A percentile compares a stretch with the other conserved stretches of the same genome.
Conservation (phyloP, 495 filamentous ascomycete genomes). For the Neurospora sublineolata region DNA sequence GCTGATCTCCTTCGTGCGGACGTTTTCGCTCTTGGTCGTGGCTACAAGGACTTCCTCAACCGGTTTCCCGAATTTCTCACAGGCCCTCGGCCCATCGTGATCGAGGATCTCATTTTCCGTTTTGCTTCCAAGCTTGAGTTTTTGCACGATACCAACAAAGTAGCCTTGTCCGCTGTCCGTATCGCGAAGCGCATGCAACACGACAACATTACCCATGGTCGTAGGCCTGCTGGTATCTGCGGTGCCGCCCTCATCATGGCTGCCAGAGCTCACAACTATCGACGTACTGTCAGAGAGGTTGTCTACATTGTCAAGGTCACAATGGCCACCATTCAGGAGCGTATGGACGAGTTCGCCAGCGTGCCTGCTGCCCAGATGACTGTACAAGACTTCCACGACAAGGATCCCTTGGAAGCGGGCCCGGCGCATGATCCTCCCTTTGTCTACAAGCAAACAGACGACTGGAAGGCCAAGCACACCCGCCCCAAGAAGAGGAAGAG, state of each 20-base stretch:
- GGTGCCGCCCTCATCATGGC: slow-evolving; percentile 90
- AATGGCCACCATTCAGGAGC: slow-evolving; percentile 77
- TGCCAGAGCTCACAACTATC: slow-evolving; percentile 93
- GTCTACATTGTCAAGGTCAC: slow-evolving; percentile 95
- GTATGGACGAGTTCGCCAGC: slow-evolving; percentile 77
- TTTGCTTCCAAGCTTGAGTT: slow-evolving; percentile 89
- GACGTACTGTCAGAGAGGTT: slow-evolving; percentile 79
- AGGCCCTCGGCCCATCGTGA: slow-evolving; percentile 48
- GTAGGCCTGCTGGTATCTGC: slow-evolving; percentile 85
- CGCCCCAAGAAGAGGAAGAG: slow-evolving; percentile 32
- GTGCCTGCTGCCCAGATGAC: slow-evolving; percentile 71
- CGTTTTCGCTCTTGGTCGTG: slow-evolving; percentile 79
- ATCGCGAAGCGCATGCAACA: slow-evolving; percentile 85
- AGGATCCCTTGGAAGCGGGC: slow-evolving; percentile 34
- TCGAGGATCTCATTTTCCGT: slow-evolving; percentile 78
- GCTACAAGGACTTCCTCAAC: slow-evolving; percentile 64
- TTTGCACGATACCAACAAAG: slow-evolving; percentile 57
- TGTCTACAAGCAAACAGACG: slow-evolving; percentile 51
- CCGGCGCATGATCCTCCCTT: slow-evolving; percentile 64
- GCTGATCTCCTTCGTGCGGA: slow-evolving; percentile 80
- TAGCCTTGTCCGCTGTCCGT: slow-evolving; percentile 73
- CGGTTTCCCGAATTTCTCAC: slow-evolving; percentile 46
- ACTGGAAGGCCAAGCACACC: slow-evolving; percentile 37
- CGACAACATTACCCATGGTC: slow-evolving; percentile 92
- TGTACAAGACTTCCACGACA: slow-evolving; percentile 73